Percentiles rank a stretch among this genome's conserved stretches.
phyloP scores from a whole-genome alignment of 1,139 yeast genomes.

The Pichia sp. region DNA sequence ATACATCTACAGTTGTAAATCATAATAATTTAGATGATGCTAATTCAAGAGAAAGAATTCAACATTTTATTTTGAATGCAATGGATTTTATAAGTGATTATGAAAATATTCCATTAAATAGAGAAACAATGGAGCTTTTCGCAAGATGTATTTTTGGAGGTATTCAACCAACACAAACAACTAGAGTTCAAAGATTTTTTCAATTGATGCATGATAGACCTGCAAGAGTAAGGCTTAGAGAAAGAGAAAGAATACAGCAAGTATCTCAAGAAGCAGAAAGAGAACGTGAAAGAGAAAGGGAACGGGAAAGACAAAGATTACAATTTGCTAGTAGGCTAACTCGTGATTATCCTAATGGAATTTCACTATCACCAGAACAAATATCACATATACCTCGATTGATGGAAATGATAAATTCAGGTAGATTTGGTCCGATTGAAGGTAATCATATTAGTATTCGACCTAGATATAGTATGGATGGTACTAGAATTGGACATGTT shows the following conservation, averaged over 20 bases:
- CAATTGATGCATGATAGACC: slow-evolving; percentile 24
- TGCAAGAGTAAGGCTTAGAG: slow-evolving; percentile 12
- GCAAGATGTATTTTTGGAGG: slow-evolving; percentile 26
- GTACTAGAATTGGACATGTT: not conserved
- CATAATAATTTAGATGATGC: slow-evolving; percentile 13
- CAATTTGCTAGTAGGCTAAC: not conserved
- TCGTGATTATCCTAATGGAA: not conserved
- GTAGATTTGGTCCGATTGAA: not conserved
- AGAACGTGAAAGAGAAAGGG: not conserved
- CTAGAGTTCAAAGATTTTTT: slow-evolving; percentile 27
- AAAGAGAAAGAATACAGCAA: slow-evolving; percentile 13
- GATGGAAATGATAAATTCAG: not conserved
- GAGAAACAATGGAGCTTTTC: slow-evolving; percentile 23
- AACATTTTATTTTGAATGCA: slow-evolving; percentile 23
- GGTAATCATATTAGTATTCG: not conserved
- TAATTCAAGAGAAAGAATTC: slow-evolving; percentile 20
- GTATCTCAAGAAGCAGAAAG: slow-evolving; percentile 2
- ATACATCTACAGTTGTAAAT: slow-evolving; percentile 15
- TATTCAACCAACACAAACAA: slow-evolving; percentile 26
- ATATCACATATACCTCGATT: not conserved
- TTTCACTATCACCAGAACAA: not conserved
- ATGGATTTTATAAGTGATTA: slow-evolving; percentile 26
- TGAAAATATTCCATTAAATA: slow-evolving; percentile 21
- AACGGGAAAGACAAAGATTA: not conserved
- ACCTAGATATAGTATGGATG: not conserved